These are phyloP conservation scores for Termitomyces bulborhizus DNA, from an alignment of 768 basidiomycete genomes.

Conservation along the genomic window DNA sequence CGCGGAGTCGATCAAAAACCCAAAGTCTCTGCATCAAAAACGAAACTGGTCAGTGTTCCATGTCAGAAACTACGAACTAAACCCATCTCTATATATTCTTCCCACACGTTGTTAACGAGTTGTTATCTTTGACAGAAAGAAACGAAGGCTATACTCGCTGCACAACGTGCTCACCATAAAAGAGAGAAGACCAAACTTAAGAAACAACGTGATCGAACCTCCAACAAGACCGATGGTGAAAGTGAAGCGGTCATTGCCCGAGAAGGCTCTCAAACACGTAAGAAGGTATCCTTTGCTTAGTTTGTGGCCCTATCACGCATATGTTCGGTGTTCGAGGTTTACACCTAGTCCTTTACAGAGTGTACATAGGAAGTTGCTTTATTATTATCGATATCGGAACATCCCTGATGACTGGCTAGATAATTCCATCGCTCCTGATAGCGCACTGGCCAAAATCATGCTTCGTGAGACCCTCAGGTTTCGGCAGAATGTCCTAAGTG, in stretches of 20 bases:
- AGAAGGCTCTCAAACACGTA: conserved; percentile 4
- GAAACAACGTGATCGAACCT: not conserved
- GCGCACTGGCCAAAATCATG: conserved; percentile 60
- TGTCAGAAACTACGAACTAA: not conserved
- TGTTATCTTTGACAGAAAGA: conserved; percentile 2
- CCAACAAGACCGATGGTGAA: not conserved
- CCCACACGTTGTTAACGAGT: not conserved
- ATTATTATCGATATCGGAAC: not conserved
- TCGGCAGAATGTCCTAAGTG: conserved; percentile 59
- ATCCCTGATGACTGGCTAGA: not conserved
- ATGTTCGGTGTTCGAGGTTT: not conserved
- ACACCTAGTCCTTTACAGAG: not conserved
- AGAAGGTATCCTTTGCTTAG: conserved; percentile 13
- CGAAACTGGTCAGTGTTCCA: conserved; percentile 9
- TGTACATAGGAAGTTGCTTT: not conserved
- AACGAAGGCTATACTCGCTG: conserved; percentile 8
- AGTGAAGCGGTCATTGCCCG: not conserved
- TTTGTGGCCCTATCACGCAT: not conserved
- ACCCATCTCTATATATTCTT: not conserved
- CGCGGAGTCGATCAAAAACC: conserved; percentile 3
- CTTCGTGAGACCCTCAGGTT: conserved; percentile 54
- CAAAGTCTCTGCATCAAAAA: conserved; percentile 9
- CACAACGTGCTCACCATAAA: conserved; percentile 4
- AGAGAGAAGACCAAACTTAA: conserved; percentile 5
- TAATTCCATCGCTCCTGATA: conserved; percentile 54